Evolutionary conservation across 495 filamentous ascomycete genomes (phyloP).

Genomic region (Astrothelium subdiscretum): DNA sequence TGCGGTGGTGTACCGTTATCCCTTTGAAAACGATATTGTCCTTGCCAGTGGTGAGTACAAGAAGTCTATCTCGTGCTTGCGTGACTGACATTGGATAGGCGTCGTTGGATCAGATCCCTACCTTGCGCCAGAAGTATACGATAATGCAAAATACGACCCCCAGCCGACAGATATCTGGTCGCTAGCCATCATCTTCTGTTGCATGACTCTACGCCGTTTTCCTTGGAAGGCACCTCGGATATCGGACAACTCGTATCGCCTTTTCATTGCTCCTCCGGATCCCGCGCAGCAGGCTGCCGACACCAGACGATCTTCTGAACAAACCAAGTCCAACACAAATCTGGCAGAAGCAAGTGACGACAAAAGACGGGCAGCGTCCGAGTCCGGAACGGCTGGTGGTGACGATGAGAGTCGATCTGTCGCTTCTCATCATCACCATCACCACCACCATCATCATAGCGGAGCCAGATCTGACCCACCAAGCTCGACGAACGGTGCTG

Average conservation of each 20-base stretch:
- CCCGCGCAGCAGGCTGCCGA: constrained; percentile 12
- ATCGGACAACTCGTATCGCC: constrained; percentile 85
- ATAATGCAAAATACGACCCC: constrained; percentile 87
- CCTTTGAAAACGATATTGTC: constrained; percentile 88
- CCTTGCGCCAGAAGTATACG: constrained; percentile 92
- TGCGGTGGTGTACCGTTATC: constrained; percentile 91
- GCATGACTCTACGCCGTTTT: constrained; percentile 92
- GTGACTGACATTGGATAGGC: constrained; percentile 40
- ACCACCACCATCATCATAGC: constrained; percentile 21
- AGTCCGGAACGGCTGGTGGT: neutral
- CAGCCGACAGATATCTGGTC: constrained; percentile 96
- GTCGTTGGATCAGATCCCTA: constrained; percentile 98
- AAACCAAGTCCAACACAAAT: neutral
- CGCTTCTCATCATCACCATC: constrained; percentile 11
- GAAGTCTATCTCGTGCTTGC: neutral
- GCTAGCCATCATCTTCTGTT: constrained; percentile 95
- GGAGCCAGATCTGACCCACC: constrained; percentile 15
- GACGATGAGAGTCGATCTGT: neutral
- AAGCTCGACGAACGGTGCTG: neutral
- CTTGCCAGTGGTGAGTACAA: constrained; percentile 63
- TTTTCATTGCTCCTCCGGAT: constrained; percentile 74
- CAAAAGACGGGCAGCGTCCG: neutral
- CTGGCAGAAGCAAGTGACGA: neutral
- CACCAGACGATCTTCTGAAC: neutral
- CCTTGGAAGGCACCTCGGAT: constrained; percentile 93